Evolutionary conservation across 2,329 filamentous ascomycete species (phyloP), one percentile per base, ranked within the genome.

Genomic region (Monosporascus ibericus): DNA sequence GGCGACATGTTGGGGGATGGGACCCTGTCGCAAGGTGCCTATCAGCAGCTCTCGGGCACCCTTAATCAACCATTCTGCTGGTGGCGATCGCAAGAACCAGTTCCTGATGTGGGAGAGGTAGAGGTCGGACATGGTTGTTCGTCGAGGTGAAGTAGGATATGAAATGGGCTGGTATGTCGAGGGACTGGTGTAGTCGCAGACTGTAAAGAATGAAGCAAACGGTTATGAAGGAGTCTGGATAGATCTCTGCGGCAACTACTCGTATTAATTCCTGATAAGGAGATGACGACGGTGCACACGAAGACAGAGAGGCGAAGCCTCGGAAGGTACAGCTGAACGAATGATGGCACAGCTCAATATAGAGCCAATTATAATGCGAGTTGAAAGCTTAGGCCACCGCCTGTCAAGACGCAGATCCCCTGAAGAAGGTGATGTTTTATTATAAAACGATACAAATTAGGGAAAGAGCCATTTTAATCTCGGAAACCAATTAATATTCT

Each of bases 1-100:
- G n/a, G 94, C 94, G 55, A 99, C 84, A 82, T 99, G 94, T 65
- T 90, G 86, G 9, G 94, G 94, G 51, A 99, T 87, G 2, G 91
- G 90, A 0, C 94, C 94, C 71, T 96, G 92, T 65, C 86, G 86
- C 50, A 97, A 74, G 48, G 92, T 88, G 51, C 90, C 90, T 61
- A 99, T 94, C 57, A 97, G 79, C 48, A 96, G 75, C 68, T 95
- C 89, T 58, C 90, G 85, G 20, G 95, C 72, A 63, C 86, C 84
- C 54, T 82, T 84, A 55, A 95, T 77, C n/a, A 81, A 83, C 86
- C 90, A 96, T 82, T 96, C 91, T 61, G 90, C 86, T 1, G 94
- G 94, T 15, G 94, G 94, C 44, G 92, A 96, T 59, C 88, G 86
- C 57, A 92, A 74, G 53, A 96, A 76, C 87, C 94, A 95, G 63